Evolutionary conservation across 2,329 filamentous ascomycete species (phyloP).

Genomic region (Trichoderma oligosporum): DNA sequence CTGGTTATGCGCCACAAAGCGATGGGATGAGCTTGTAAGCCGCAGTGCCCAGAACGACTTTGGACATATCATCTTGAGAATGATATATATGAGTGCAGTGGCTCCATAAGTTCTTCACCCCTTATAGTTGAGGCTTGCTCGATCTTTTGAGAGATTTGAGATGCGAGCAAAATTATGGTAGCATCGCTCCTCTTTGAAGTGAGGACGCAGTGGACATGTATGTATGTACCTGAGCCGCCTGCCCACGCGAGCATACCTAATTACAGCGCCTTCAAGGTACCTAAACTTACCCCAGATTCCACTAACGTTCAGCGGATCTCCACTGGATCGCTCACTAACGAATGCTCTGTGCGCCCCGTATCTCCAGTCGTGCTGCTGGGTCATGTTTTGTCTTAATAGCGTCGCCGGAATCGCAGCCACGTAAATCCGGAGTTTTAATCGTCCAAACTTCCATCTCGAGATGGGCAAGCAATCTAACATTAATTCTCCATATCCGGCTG

Average conservation of each 20-base stretch:
- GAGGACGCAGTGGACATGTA: not conserved
- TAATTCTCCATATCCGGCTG: no score
- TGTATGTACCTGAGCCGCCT: not conserved
- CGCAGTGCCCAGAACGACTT: slow-evolving; percentile 16
- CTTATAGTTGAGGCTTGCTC: no score
- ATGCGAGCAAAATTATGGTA: slow-evolving; percentile 11
- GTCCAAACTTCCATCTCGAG: not conserved
- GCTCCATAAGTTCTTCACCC: not conserved
- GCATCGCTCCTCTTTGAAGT: not conserved
- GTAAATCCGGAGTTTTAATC: slow-evolving; percentile 14
- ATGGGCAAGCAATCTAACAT: no score
- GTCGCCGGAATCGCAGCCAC: slow-evolving; percentile 19
- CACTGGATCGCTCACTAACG: slow-evolving; percentile 17
- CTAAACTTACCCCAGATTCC: slow-evolving; percentile 17
- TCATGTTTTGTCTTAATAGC: not conserved
- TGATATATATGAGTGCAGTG: not conserved
- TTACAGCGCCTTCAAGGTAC: slow-evolving; percentile 4
- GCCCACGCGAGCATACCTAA: slow-evolving; percentile 13
- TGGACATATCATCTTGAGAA: slow-evolving; percentile 22
- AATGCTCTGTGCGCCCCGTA: not conserved
- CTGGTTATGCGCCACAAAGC: slow-evolving; percentile 2
- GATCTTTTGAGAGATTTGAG: not conserved
- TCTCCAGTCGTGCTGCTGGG: not conserved
- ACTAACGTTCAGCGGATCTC: slow-evolving; percentile 13
- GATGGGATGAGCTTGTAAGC: slow-evolving; percentile 16